Conservation (phyloP, 2,329 filamentous ascomycete species). For the Diplodia seriata region DNA sequence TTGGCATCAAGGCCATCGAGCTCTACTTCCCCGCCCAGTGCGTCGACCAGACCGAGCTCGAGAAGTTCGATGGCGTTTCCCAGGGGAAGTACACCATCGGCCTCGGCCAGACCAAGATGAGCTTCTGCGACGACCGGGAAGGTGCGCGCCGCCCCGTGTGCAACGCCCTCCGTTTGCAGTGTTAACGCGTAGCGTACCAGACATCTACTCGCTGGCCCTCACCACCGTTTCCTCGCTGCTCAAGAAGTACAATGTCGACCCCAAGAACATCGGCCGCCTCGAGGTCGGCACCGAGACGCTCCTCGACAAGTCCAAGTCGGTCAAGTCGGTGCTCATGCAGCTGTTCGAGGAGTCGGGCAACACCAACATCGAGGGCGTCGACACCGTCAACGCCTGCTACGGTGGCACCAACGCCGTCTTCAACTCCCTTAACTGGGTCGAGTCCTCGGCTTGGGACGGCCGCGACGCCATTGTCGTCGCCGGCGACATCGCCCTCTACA, state of each 20-base stretch:
- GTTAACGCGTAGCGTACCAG: conserved; percentile 40
- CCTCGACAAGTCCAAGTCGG: conserved; percentile 63
- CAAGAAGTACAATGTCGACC: conserved; percentile 61
- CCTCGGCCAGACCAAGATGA: conserved; percentile 63
- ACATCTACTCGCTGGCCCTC: conserved; percentile 62
- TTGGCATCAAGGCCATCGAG: conserved; percentile 63
- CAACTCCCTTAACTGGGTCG: conserved; percentile 62
- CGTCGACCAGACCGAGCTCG: conserved; percentile 61
- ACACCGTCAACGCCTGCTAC: conserved; percentile 63
- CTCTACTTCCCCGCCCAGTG: conserved; percentile 63
- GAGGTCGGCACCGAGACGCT: conserved; percentile 63
- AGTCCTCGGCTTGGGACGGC: conserved; percentile 62
- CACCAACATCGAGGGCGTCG: conserved; percentile 61
- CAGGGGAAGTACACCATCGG: conserved; percentile 62
- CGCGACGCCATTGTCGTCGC: conserved; percentile 60
- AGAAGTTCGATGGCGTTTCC: conserved; percentile 62
- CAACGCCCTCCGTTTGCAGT: conserved; percentile 7
- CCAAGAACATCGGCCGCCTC: conserved; percentile 58
- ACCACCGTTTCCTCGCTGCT: conserved; percentile 60
- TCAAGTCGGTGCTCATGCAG: conserved; percentile 63
- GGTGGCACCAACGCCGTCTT: conserved; percentile 62
- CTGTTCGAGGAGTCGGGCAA: conserved; percentile 60
- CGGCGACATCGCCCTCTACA: conserved; percentile 62
- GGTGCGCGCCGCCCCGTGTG: conserved; percentile 43
- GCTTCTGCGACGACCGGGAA: conserved; percentile 63